Evolutionary conservation across 1,284 basidiomycete genomes (phyloP).

Genomic region (Sporisorium iseilematis-ciliati): DNA sequence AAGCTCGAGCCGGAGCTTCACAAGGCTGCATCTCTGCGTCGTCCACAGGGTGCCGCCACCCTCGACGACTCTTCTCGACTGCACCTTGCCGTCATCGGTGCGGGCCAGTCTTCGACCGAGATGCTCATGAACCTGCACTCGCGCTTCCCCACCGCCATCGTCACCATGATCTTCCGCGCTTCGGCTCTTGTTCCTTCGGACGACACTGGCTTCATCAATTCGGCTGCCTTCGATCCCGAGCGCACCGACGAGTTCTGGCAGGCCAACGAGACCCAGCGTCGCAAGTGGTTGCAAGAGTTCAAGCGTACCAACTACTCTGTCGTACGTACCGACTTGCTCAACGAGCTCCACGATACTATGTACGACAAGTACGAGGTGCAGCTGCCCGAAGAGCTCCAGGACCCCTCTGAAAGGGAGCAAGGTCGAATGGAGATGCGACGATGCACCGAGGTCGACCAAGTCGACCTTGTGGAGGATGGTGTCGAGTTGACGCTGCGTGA

Average conservation of each 20-base stretch:
- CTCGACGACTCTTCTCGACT: conserved; percentile 40
- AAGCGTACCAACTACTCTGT: conserved; percentile 69
- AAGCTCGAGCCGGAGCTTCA: conserved; percentile 54
- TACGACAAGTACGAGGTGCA: conserved; percentile 63
- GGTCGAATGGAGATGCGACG: conserved; percentile 50
- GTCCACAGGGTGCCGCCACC: conserved; percentile 4
- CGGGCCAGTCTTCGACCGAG: conserved; percentile 67
- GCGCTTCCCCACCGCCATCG: conserved; percentile 62
- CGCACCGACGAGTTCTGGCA: conserved; percentile 67
- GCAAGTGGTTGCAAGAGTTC: conserved; percentile 63
- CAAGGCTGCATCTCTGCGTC: conserved; percentile 22
- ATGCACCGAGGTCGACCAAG: conserved; percentile 42
- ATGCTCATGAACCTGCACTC: conserved; percentile 64
- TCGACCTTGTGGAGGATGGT: conserved; percentile 27
- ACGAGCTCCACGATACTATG: conserved; percentile 60
- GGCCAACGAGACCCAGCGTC: conserved; percentile 51
- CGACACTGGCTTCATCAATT: conserved; percentile 68
- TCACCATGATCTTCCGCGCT: conserved; percentile 66
- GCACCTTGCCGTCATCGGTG: conserved; percentile 65
- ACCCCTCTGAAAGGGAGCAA: conserved; percentile 41
- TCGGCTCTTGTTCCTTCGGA: conserved; percentile 66
- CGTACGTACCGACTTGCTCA: conserved; percentile 61
- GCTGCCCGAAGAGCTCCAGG: conserved; percentile 60
- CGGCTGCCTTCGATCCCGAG: conserved; percentile 67
- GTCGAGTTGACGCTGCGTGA: conserved; percentile 42